A percentile compares a stretch with the other conserved stretches of the same genome.
Evolutionary conservation across 768 basidiomycete genomes (phyloP).

Genomic region (Hirschioporus abietinus): DNA sequence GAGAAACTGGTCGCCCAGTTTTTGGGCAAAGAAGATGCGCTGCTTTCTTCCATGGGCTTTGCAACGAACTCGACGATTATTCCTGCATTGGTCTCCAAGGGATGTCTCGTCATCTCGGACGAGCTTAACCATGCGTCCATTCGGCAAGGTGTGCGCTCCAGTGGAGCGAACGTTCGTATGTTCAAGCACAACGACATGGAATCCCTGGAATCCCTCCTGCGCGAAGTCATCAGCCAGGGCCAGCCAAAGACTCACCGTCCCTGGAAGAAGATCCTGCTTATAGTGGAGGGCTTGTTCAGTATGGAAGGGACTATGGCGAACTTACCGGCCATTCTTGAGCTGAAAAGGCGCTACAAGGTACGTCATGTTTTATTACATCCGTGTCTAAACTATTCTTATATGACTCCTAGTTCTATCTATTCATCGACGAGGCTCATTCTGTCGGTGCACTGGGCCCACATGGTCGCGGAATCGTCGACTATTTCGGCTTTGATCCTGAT

Average conservation of each 20-base stretch:
- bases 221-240: constrained; percentile 93
- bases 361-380: constrained; percentile 13
- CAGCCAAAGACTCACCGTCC: constrained; percentile 98
- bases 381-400: constrained; percentile 6
- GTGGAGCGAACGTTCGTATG: constrained; percentile 83
- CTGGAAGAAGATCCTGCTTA: constrained; percentile 96
- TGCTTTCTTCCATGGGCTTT: constrained; percentile 95
- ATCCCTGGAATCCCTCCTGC: constrained; percentile 70
- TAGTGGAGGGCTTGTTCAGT: constrained; percentile 94
- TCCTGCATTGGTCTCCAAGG: constrained; percentile 86
- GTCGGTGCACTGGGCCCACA: constrained; percentile 92
- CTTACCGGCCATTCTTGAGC: constrained; percentile 72
- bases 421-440: constrained; percentile 96
- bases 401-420: constrained; percentile 78
- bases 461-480: constrained; percentile 93
- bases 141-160: constrained; percentile 84
- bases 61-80: constrained; percentile 93
- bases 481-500: constrained; percentile 79
- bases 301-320: constrained; percentile 98
- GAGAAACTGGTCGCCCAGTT: constrained; percentile 90
- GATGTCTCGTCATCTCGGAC: constrained; percentile 93
- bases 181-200: constrained; percentile 98
- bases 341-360: constrained; percentile 96
- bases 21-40: constrained; percentile 82
- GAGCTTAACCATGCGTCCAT: constrained; percentile 96